phyloP scores from a whole-genome alignment of 495 filamentous ascomycete genomes.

The Podospora pseudocomata region DNA sequence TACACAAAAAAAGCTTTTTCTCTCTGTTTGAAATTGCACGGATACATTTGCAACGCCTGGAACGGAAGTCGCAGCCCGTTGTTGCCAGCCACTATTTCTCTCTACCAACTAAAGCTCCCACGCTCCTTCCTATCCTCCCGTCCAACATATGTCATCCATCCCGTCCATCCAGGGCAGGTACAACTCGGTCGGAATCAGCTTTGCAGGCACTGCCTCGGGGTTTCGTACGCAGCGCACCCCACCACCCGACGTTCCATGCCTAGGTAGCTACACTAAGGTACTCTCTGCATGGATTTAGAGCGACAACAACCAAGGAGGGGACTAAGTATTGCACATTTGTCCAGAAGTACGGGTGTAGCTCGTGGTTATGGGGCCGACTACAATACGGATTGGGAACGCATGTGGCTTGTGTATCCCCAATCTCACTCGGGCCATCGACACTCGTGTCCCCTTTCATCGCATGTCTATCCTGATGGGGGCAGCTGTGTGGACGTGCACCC shows the following conservation, averaged over 20 bases:
- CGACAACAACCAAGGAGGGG: background rate
- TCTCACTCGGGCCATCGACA: conserved; percentile 13
- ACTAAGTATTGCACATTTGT: background rate
- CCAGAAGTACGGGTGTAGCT: conserved; percentile 9
- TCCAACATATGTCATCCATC: no score
- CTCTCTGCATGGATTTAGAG: background rate
- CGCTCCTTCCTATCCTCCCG: no score
- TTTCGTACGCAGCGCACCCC: background rate
- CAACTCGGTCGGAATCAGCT: background rate
- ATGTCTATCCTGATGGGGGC: conserved; percentile 1
- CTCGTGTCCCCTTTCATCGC: conserved; percentile 20
- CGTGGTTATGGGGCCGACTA: conserved; percentile 9
- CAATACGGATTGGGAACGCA: conserved; percentile 9
- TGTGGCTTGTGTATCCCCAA: conserved; percentile 21
- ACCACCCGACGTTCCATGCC: no score
- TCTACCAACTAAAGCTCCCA: no score
- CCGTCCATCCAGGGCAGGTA: no score
- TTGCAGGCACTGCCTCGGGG: background rate
- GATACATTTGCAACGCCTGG: background rate
- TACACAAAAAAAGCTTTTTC: background rate
- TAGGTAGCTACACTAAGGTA: no score
- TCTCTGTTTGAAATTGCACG: no score
- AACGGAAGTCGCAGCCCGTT: conserved; percentile 1
- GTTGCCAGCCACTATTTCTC: background rate
- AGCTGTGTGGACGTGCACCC: background rate